Percentiles rank a stretch among this genome's conserved stretches.
Conservation (phyloP, 2,329 filamentous ascomycete genomes). For the Ophiosphaerella korrae region DNA sequence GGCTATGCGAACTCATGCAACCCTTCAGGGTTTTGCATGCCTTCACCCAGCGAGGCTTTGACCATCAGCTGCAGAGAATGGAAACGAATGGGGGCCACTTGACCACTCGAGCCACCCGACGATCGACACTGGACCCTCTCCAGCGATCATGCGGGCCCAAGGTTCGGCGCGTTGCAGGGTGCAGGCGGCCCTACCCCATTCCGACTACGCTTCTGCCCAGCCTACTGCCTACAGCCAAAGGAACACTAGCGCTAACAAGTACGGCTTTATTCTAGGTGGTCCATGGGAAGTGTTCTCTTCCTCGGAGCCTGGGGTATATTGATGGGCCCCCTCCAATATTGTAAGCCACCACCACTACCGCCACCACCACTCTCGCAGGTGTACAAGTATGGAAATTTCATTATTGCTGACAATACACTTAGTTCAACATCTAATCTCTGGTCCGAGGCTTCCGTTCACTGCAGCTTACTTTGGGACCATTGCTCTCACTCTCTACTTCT, state of each 20-base stretch:
- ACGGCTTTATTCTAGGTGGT: constrained; percentile 71
- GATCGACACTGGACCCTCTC: constrained; percentile 41
- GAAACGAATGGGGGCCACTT: constrained; percentile 34
- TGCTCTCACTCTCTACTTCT: constrained; percentile 85
- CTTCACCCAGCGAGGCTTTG: constrained; percentile 15
- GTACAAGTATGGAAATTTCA: background rate
- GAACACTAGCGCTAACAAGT: constrained; percentile 44
- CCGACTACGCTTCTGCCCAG: constrained; percentile 30
- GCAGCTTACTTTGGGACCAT: constrained; percentile 95
- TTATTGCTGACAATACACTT: constrained; percentile 23
- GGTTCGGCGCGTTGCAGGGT: constrained; percentile 45
- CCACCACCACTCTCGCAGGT: constrained; percentile 29
- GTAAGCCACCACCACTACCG: constrained; percentile 42
- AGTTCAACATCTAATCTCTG: constrained; percentile 81
- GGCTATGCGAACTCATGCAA: constrained; percentile 41
- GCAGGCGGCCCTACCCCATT: constrained; percentile 36
- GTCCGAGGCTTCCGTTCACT: constrained; percentile 86
- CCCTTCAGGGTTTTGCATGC: constrained; percentile 13
- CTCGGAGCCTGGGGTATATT: constrained; percentile 90
- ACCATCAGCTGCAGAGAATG: constrained; percentile 24
- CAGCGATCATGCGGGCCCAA: constrained; percentile 50
- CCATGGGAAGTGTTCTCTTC: constrained; percentile 88
- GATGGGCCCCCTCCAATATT: constrained; percentile 86
- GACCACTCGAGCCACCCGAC: constrained; percentile 44
- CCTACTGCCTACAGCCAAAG: constrained; percentile 32